Percentiles rank a stretch among this genome's conserved stretches.
These are phyloP conservation scores for Dianthus caryophyllus DNA, from an alignment of 148 eudicot species.

Conservation along the genomic window DNA sequence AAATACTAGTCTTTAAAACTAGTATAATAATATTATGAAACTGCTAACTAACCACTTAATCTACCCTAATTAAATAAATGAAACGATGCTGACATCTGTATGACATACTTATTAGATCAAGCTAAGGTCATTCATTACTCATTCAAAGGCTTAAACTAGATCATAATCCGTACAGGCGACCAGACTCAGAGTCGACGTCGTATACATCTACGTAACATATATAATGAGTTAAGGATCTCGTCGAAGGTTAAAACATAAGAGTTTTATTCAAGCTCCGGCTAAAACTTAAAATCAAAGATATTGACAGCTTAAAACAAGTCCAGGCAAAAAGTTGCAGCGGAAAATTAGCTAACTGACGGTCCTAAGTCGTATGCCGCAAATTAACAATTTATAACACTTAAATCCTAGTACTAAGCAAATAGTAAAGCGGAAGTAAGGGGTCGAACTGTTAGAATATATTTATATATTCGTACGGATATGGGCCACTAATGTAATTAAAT, in stretches of 20 bases:
- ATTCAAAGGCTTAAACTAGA: conserved; percentile 11
- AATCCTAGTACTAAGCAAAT: too few relatives aligned
- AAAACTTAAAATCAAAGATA: conserved; percentile 9
- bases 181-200: conserved; percentile 25
- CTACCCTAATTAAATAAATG: conserved; percentile 12
- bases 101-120: conserved; percentile 18
- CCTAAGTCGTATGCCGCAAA: too few relatives aligned
- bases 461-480: too few relatives aligned
- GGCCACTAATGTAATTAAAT: too few relatives aligned
- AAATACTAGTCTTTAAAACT: conserved; percentile 11
- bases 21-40: conserved; percentile 15
- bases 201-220: conserved; percentile 6
- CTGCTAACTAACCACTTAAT: conserved; percentile 12
- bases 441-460: too few relatives aligned
- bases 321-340: background rate
- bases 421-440: too few relatives aligned
- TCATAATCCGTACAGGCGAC: conserved; percentile 1
- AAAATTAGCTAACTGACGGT: too few relatives aligned
- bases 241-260: conserved; percentile 9
- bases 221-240: conserved; percentile 2
- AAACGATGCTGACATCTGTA: conserved; percentile 14
- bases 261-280: conserved; percentile 5
- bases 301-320: conserved; percentile 10
- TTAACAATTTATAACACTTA: too few relatives aligned
- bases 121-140: too few relatives aligned